phyloP scores from a whole-genome alignment of 1,284 basidiomycete species.

The Mycosarcoma mackinlayi region DNA sequence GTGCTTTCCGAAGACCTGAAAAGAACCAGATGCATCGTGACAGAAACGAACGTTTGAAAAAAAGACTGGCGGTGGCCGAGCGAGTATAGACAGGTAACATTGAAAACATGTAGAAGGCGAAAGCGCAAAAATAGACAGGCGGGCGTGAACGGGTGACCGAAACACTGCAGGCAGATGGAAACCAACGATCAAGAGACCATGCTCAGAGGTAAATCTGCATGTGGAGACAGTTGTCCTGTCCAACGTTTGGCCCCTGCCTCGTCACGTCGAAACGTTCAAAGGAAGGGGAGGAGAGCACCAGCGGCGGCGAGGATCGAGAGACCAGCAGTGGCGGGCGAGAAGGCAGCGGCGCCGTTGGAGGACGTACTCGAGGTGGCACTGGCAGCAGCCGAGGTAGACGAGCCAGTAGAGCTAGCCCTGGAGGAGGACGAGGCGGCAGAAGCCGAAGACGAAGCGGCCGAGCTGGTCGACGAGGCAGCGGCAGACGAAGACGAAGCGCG shows the following conservation, averaged over 20 bases:
- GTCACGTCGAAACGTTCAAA: no score
- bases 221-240: not conserved
- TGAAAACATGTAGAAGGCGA: constrained; percentile 16
- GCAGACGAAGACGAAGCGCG: constrained; percentile 16
- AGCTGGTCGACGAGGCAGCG: constrained; percentile 10
- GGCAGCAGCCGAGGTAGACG: constrained; percentile 15
- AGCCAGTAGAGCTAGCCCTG: constrained; percentile 1
- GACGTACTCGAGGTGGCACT: constrained; percentile 12
- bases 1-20: not conserved
- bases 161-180: constrained; percentile 1
- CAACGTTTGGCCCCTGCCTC: no score
- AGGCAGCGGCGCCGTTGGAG: constrained; percentile 35
- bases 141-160: not conserved
- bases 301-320: constrained; percentile 40
- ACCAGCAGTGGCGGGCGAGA: constrained; percentile 48
- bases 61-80: constrained; percentile 4
- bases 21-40: constrained; percentile 4
- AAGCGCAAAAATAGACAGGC: not conserved
- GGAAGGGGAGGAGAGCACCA: constrained; percentile 48
- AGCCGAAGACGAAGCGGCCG: constrained; percentile 23
- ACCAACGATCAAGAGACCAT: constrained; percentile 1
- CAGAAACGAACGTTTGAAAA: constrained; percentile 3
- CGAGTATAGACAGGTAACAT: constrained; percentile 22
- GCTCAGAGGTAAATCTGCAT: constrained; percentile 12
- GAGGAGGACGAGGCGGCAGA: constrained; percentile 13